Evolutionary conservation across 306 rosid genomes (phyloP).

Genomic region (Neltuma alba): DNA sequence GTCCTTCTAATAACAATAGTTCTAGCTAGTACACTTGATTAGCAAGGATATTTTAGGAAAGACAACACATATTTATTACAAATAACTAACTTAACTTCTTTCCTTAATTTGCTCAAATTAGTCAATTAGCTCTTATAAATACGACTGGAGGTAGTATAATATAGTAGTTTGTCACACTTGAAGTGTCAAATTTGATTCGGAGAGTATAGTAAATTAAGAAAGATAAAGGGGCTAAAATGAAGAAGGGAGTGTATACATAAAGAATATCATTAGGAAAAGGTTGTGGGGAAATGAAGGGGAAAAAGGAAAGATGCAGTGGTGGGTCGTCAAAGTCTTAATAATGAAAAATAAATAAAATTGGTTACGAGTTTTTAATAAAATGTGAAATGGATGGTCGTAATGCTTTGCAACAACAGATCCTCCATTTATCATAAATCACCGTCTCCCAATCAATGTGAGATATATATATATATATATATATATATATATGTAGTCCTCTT

Average conservation of each 20-base stretch:
- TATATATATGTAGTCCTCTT: too few species aligned
- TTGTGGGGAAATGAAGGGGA: neutral
- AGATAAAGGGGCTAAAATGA: neutral
- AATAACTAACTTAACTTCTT: too few species aligned
- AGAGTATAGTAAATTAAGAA: neutral
- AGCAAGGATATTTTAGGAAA: too few species aligned
- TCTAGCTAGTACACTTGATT: too few species aligned
- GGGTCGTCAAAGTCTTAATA: constrained; percentile 30
- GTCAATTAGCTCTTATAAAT: too few species aligned
- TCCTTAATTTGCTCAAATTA: too few species aligned
- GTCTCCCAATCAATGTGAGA: constrained; percentile 36
- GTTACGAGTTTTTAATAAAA: constrained; percentile 25
- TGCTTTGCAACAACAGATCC: constrained; percentile 22
- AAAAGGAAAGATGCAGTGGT: constrained; percentile 26
- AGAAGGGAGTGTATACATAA: too few species aligned
- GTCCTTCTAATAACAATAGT: too few species aligned
- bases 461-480: neutral
- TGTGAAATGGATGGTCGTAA: constrained; percentile 33
- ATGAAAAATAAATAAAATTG: constrained; percentile 30
- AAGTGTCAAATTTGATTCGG: neutral
- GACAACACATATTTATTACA: too few species aligned
- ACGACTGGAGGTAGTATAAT: too few species aligned
- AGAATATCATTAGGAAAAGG: constrained; percentile 22
- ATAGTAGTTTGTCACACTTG: too few species aligned
- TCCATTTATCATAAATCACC: constrained; percentile 40